Conservation (phyloP, 257 asterid genomes). For the Nicotiana undulata region DNA sequence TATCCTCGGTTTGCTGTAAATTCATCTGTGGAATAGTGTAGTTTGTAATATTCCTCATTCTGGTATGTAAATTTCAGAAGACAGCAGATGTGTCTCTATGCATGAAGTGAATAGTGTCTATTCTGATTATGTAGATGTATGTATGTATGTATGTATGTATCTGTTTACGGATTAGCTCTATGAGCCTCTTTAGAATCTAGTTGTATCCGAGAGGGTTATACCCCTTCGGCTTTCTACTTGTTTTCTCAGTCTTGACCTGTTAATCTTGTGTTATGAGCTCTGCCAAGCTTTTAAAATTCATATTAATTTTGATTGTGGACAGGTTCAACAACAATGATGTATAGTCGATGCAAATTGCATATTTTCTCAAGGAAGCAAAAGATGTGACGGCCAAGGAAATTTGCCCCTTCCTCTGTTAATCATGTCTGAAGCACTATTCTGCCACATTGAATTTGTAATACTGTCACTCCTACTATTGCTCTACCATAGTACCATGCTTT, state of each 20-base stretch:
- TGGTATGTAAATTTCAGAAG: neutral
- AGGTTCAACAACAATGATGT: neutral
- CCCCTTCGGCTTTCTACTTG: neutral
- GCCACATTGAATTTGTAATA: neutral
- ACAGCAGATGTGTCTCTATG: neutral
- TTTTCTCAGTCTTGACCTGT: neutral
- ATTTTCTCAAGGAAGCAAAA: no score
- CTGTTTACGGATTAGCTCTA: neutral
- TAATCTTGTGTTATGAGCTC: neutral
- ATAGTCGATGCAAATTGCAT: no score
- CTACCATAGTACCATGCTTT: neutral
- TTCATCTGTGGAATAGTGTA: neutral
- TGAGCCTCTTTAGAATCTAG: neutral
- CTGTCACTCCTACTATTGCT: neutral
- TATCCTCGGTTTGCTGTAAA: neutral
- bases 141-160: neutral
- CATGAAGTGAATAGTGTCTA: neutral
- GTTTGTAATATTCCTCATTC: neutral
- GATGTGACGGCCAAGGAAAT: no score
- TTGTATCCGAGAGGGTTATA: neutral
- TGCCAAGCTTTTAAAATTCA: neutral
- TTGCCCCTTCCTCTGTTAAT: neutral
- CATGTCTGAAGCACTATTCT: neutral
- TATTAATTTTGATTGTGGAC: neutral
- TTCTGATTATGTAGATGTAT: neutral